Evolutionary conservation across 129 eudicot species (phyloP).

Genomic region (Smallanthus sonchifolius): DNA sequence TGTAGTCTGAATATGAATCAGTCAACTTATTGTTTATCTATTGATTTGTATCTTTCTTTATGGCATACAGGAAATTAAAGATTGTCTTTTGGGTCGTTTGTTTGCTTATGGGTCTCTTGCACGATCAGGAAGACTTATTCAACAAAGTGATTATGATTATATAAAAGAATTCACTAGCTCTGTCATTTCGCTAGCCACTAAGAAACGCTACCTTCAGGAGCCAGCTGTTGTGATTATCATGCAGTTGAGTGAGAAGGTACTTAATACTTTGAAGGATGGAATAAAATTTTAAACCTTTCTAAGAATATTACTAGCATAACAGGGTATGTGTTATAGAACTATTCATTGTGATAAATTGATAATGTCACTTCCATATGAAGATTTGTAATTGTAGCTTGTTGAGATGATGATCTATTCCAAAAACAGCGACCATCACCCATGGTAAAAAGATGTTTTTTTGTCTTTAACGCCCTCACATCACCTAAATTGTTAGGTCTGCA

Average conservation of each 20-base stretch:
- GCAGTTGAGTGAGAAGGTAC: conserved; percentile 80
- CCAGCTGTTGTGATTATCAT: conserved; percentile 65
- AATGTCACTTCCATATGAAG: not conserved
- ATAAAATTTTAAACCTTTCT: not conserved
- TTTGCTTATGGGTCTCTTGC: conserved; percentile 97
- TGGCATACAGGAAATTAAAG: conserved; percentile 72
- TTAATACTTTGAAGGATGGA: not conserved
- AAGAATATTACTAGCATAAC: not conserved
- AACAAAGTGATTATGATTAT: conserved; percentile 44
- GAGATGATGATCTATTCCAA: not conserved
- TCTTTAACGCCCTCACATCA: not conserved
- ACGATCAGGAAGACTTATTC: conserved; percentile 73
- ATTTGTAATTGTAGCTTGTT: not conserved
- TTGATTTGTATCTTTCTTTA: conserved; percentile 3
- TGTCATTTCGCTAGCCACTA: conserved; percentile 63
- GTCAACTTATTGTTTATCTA: not conserved
- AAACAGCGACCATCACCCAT: not conserved
- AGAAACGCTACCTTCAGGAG: conserved; percentile 88
- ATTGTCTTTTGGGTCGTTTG: conserved; percentile 83
- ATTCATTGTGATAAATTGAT: not conserved
- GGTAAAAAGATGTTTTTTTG: not conserved
- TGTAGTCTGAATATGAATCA: not conserved
- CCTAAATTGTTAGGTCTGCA: not conserved
- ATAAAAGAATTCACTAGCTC: conserved; percentile 59
- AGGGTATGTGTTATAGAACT: not conserved